These are phyloP conservation scores for Geotrichum reessii DNA, from an alignment of 1,139 yeast genomes.

Conservation along the genomic window DNA sequence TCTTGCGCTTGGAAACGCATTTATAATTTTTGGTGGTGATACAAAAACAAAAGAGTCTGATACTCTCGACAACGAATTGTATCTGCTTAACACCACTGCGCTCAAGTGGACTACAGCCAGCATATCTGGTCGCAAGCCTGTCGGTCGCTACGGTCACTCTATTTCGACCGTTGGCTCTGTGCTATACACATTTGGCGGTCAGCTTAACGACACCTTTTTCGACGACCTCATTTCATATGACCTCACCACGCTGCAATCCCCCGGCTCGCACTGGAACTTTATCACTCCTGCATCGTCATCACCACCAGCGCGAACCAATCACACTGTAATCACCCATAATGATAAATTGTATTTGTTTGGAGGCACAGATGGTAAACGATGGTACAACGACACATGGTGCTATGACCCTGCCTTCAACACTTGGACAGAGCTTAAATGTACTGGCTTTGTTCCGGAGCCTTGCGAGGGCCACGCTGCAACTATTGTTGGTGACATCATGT, in stretches of 20 bases:
- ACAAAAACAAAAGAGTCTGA: slow-evolving; percentile 74
- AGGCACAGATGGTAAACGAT: slow-evolving; percentile 72
- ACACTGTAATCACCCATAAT: slow-evolving; percentile 76
- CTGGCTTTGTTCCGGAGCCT: slow-evolving; percentile 73
- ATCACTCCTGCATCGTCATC: slow-evolving; percentile 49
- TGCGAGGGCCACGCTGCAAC: slow-evolving; percentile 90
- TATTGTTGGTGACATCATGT: slow-evolving; percentile 71
- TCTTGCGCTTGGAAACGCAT: slow-evolving; percentile 90
- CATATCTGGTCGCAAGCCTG: slow-evolving; percentile 77
- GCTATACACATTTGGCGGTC: slow-evolving; percentile 91
- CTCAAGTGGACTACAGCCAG: slow-evolving; percentile 85
- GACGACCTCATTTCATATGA: slow-evolving; percentile 85
- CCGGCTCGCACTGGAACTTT: slow-evolving; percentile 78
- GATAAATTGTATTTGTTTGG: slow-evolving; percentile 89
- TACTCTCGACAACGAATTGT: slow-evolving; percentile 81
- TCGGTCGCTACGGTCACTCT: slow-evolving; percentile 93
- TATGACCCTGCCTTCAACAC: slow-evolving; percentile 63
- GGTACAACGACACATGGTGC: slow-evolving; percentile 75
- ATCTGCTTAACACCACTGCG: slow-evolving; percentile 84
- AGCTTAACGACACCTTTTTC: slow-evolving; percentile 79
- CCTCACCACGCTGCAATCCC: slow-evolving; percentile 77
- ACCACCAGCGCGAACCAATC: slow-evolving; percentile 85
- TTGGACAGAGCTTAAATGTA: slow-evolving; percentile 51
- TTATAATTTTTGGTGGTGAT: slow-evolving; percentile 93
- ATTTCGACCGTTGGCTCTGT: slow-evolving; percentile 63